Percentiles rank a stretch among this genome's conserved stretches.
phyloP scores from a whole-genome alignment of 768 basidiomycete species.

The Lanmaoa rubissima region DNA sequence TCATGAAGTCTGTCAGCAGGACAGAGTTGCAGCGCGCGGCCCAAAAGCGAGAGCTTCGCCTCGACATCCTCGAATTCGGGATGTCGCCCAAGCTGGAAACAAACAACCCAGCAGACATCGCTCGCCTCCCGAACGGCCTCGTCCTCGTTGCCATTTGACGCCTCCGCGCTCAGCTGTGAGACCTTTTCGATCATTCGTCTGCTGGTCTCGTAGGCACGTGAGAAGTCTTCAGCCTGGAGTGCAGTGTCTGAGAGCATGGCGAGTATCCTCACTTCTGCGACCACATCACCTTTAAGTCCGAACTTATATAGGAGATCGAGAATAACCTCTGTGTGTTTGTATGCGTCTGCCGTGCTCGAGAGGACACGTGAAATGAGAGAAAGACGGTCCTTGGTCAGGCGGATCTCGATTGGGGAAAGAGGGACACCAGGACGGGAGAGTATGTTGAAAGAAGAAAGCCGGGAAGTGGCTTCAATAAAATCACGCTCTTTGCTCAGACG shows the following conservation, averaged over 20 bases:
- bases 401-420: conserved; percentile 90
- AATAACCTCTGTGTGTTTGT: conserved; percentile 89
- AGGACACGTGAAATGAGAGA: conserved; percentile 85
- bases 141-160: conserved; percentile 34
- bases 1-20: conserved; percentile 77
- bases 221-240: conserved; percentile 77
- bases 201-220: conserved; percentile 66
- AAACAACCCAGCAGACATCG: conserved; percentile 88
- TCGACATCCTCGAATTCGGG: conserved; percentile 67
- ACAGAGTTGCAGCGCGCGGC: conserved; percentile 82
- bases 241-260: conserved; percentile 93
- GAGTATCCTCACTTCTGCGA: conserved; percentile 78
- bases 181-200: conserved; percentile 70
- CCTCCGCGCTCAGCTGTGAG: conserved; percentile 42
- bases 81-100: conserved; percentile 84
- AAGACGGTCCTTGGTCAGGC: conserved; percentile 85
- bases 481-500: conserved; percentile 69
- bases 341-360: conserved; percentile 80
- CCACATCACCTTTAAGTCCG: conserved; percentile 66
- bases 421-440: conserved; percentile 69
- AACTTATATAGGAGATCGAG: conserved; percentile 89
- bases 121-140: conserved; percentile 54
- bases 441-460: conserved; percentile 90
- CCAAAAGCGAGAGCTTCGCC: conserved; percentile 69
- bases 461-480: conserved; percentile 97